Evolutionary conservation across 352 stramenopile genomes (phyloP).

Genomic region (Pythium coloratum): DNA sequence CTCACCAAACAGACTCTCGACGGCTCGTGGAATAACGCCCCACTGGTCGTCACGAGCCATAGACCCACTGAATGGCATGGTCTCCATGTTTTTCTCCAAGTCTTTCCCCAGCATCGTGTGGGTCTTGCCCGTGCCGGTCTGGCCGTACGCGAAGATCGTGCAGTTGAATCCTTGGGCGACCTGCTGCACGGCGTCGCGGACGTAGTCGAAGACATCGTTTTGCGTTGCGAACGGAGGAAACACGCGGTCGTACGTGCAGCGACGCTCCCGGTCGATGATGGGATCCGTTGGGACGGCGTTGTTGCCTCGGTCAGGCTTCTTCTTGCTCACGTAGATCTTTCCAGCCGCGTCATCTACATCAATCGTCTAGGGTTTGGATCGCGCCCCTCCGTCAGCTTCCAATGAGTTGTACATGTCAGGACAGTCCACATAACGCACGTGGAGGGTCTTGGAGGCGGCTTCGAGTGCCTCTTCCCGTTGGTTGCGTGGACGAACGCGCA

Average conservation of each 20-base stretch:
- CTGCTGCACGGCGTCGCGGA: constrained; percentile 68
- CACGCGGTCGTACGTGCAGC: constrained; percentile 73
- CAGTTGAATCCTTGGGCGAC: constrained; percentile 89
- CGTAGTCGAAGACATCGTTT: constrained; percentile 72
- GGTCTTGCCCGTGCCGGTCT: constrained; percentile 90
- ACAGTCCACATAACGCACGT: constrained; percentile 26
- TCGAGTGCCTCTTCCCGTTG: constrained; percentile 53
- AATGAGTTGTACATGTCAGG: no score
- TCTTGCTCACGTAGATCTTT: constrained; percentile 55
- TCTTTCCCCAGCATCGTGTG: constrained; percentile 88
- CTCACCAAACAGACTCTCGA: constrained; percentile 85
- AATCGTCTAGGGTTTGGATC: constrained; percentile 25
- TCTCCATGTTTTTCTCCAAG: constrained; percentile 44
- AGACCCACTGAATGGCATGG: not conserved
- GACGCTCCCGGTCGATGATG: constrained; percentile 43
- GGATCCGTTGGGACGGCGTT: not conserved
- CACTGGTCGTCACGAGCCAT: constrained; percentile 29
- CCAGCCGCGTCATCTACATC: constrained; percentile 35
- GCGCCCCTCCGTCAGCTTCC: no score
- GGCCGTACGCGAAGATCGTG: constrained; percentile 91
- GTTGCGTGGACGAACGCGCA: constrained; percentile 79
- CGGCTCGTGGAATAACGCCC: constrained; percentile 84
- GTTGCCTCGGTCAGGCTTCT: constrained; percentile 30
- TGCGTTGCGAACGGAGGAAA: constrained; percentile 62
- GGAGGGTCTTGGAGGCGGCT: not conserved